Percentiles rank a stretch among this genome's conserved stretches.
phyloP scores from a whole-genome alignment of 495 filamentous ascomycete species.

The Aspergillus nidulans region DNA sequence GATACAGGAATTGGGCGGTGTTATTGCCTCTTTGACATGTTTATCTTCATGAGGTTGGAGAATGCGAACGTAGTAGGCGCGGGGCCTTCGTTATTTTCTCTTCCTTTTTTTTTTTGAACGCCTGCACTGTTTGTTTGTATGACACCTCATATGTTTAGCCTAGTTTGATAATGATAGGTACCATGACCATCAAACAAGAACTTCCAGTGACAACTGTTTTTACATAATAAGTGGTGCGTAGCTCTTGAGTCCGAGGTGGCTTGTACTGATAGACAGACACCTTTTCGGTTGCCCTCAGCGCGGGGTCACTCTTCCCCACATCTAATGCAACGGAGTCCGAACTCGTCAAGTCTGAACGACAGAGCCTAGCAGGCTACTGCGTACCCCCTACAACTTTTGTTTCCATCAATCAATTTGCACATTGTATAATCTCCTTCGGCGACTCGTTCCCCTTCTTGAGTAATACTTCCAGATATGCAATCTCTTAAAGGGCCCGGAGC shows the following conservation, averaged over 20 bases:
- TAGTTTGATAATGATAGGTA: slow-evolving; percentile 3
- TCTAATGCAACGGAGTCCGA: background rate
- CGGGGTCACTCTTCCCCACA: slow-evolving; percentile 4
- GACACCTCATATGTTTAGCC: background rate
- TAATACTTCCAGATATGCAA: slow-evolving; percentile 24
- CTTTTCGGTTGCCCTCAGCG: too few relatives aligned
- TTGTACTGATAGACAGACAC: too few relatives aligned
- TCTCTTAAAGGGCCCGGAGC: slow-evolving; percentile 59
- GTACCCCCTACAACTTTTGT: background rate
- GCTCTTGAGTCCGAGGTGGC: too few relatives aligned
- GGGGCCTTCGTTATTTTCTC: background rate
- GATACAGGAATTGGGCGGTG: background rate
- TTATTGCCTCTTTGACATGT: background rate
- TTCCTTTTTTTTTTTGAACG: background rate
- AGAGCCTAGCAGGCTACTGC: background rate
- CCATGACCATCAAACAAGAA: background rate
- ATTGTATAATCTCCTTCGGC: background rate
- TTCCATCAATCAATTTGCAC: background rate
- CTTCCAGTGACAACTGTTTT: too few relatives aligned
- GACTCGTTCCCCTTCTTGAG: background rate
- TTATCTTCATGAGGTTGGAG: background rate
- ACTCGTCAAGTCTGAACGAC: background rate
- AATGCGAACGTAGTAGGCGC: background rate
- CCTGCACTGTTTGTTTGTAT: background rate
- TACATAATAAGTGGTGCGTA: background rate